Conservation (phyloP, 1,284 basidiomycete genomes). For the Ustilago nuda region DNA sequence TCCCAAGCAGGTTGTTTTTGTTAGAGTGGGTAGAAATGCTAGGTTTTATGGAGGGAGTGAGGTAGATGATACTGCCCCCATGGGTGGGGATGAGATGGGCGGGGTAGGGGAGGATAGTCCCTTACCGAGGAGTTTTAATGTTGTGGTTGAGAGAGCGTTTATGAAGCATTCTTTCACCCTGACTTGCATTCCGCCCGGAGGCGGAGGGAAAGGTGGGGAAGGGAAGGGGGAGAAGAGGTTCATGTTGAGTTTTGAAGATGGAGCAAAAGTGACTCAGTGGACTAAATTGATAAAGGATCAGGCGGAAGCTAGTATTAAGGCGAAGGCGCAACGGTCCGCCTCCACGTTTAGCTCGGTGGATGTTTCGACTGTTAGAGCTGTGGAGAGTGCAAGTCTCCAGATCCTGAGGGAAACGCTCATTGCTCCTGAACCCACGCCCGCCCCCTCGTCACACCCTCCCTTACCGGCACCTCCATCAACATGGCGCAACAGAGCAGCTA, state of each 20-base stretch:
- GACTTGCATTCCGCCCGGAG: conserved; percentile 2
- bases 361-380: conserved; percentile 11
- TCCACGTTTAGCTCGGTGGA: neutral
- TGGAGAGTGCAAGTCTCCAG: conserved; percentile 41
- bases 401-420: conserved; percentile 57
- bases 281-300: conserved; percentile 11
- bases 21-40: conserved; percentile 59
- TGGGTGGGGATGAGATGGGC: neutral
- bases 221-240: conserved; percentile 26
- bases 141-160: conserved; percentile 59
- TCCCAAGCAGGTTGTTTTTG: conserved; percentile 56
- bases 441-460: neutral
- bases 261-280: conserved; percentile 28
- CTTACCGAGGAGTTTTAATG: conserved; percentile 46
- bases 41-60: conserved; percentile 49
- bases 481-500: conserved; percentile 19
- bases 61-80: conserved; percentile 13
- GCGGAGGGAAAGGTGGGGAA: neutral
- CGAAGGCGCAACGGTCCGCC: conserved; percentile 3
- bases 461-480: neutral
- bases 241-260: conserved; percentile 59
- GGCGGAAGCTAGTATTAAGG: conserved; percentile 17
- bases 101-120: conserved; percentile 15
- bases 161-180: conserved; percentile 59
- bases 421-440: conserved; percentile 5